phyloP scores from a whole-genome alignment of 78 protist genomes.

The slime mould (Dictyostelium discoideum) region DNA sequence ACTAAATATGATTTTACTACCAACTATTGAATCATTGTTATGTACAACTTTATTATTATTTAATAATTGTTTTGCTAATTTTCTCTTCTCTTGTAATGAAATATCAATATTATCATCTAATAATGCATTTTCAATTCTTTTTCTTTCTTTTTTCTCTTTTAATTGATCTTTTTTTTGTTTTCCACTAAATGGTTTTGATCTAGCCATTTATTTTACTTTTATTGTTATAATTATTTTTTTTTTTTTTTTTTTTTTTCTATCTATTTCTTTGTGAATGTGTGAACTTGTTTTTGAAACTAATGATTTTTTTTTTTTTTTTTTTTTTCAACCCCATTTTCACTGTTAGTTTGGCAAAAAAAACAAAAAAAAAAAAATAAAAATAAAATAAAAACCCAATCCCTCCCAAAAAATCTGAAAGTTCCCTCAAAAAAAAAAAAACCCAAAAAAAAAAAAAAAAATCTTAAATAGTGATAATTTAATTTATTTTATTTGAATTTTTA shows the following conservation, averaged over 20 bases:
- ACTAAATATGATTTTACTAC: slow-evolving; percentile 3
- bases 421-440: background rate
- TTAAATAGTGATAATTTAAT: background rate
- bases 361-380: background rate
- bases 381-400: background rate
- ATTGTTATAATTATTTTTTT: background rate
- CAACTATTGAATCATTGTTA: background rate
- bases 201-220: slow-evolving; percentile 28
- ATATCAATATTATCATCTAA: slow-evolving; percentile 26
- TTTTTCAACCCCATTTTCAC: too few relatives aligned
- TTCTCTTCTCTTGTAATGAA: slow-evolving; percentile 58
- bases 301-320: background rate
- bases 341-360: background rate
- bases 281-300: background rate
- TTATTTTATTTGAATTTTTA: too few relatives aligned
- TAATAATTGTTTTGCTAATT: slow-evolving; percentile 31
- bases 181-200: slow-evolving; percentile 81
- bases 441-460: background rate
- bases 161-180: slow-evolving; percentile 80
- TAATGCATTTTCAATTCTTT: slow-evolving; percentile 33
- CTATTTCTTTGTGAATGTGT: background rate
- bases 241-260: too few relatives aligned
- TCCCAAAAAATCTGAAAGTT: background rate
- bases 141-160: slow-evolving; percentile 74
- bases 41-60: background rate